Conservation (phyloP, 2,329 filamentous ascomycete species). For the Pezicula neosporulosa region DNA sequence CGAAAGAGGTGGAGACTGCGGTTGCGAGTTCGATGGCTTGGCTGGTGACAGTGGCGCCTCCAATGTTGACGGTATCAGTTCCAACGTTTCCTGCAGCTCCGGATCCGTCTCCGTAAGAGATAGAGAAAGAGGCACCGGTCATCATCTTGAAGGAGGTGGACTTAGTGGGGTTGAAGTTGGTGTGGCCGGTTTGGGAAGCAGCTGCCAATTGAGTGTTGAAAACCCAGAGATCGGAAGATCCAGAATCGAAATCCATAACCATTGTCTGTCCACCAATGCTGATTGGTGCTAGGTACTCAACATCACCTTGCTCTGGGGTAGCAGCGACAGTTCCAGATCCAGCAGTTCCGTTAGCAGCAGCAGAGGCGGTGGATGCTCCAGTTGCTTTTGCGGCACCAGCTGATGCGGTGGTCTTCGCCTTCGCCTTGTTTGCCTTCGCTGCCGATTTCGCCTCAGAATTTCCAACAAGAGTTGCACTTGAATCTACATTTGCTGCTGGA, state of each 20-base stretch:
- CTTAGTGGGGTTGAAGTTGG: conserved; percentile 25
- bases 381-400: not conserved
- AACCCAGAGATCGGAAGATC: conserved; percentile 33
- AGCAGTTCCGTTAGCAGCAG: conserved; percentile 25
- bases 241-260: conserved; percentile 29
- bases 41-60: conserved; percentile 26
- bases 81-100: conserved; percentile 32
- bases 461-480: not conserved
- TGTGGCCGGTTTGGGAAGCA: conserved; percentile 25
- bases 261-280: conserved; percentile 29
- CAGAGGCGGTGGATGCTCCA: conserved; percentile 10
- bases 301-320: conserved; percentile 48
- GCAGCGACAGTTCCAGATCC: conserved; percentile 58
- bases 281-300: conserved; percentile 24
- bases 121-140: conserved; percentile 26
- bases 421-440: conserved; percentile 6
- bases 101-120: conserved; percentile 36
- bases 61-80: conserved; percentile 31
- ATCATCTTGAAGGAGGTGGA: conserved; percentile 25
- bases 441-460: conserved; percentile 5
- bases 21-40: conserved; percentile 32
- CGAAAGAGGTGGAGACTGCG: conserved; percentile 29
- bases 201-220: conserved; percentile 30
- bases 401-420: conserved; percentile 1
- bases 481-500: conserved; percentile 11